A percentile compares a stretch with the other conserved stretches of the same genome.
phyloP scores from a whole-genome alignment of 108 stramenopile species.

The Cyclostephanos tholiformis region DNA sequence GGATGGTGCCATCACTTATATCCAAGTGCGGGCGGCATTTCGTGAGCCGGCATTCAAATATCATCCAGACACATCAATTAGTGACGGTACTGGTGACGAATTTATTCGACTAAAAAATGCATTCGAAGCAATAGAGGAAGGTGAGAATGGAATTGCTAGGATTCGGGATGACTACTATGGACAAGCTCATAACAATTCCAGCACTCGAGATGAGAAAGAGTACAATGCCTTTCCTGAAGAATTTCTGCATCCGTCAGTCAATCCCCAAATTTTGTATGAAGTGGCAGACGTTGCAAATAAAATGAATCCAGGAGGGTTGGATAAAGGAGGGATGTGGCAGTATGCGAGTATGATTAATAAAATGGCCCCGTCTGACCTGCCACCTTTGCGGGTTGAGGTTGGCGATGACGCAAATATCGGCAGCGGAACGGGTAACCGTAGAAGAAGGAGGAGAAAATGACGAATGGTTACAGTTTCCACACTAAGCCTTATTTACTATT shows the following conservation, averaged over 20 bases:
- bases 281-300: conserved; percentile 27
- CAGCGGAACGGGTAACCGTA: neutral
- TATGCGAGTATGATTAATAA: conserved; percentile 40
- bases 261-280: conserved; percentile 39
- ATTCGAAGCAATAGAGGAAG: conserved; percentile 40
- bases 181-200: neutral
- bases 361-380: conserved; percentile 3
- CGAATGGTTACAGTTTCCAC: neutral
- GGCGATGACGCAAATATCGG: conserved; percentile 6
- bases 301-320: conserved; percentile 46
- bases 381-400: conserved; percentile 32
- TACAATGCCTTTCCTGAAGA: conserved; percentile 12
- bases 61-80: conserved; percentile 32
- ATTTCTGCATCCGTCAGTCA: conserved; percentile 39
- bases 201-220: conserved; percentile 1
- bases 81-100: neutral
- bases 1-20: conserved; percentile 10
- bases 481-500: too few relatives aligned
- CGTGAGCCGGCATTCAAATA: conserved; percentile 34
- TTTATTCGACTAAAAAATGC: conserved; percentile 33
- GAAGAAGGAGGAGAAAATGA: conserved; percentile 13
- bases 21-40: conserved; percentile 32
- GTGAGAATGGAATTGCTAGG: conserved; percentile 26
- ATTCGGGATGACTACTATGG: conserved; percentile 14
- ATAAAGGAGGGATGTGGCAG: conserved; percentile 48